Evolutionary conservation across 441 rosid species (phyloP).

Genomic region (Pelargonium cotyledonis): DNA sequence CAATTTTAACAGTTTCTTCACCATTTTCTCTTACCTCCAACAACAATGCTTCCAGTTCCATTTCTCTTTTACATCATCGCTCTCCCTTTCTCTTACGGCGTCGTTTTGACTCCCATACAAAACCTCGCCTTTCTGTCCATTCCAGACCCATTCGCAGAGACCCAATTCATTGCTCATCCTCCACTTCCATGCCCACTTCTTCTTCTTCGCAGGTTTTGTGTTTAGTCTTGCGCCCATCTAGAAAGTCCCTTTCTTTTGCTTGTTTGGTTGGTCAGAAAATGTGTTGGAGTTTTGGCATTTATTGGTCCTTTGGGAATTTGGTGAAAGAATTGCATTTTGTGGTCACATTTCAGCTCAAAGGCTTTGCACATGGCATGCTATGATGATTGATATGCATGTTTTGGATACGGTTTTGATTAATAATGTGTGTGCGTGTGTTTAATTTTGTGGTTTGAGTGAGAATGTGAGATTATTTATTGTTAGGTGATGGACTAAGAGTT

Average conservation of each 20-base stretch:
- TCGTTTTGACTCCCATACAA: conserved; percentile 12
- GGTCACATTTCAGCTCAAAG: not conserved
- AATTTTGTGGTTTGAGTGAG: too few relatives aligned
- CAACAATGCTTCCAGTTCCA: conserved; percentile 3
- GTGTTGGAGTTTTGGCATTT: not conserved
- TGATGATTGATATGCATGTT: not conserved
- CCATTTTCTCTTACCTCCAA: conserved; percentile 7
- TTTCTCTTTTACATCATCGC: conserved; percentile 11
- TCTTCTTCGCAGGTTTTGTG: conserved; percentile 33
- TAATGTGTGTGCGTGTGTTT: too few relatives aligned
- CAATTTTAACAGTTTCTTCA: conserved; percentile 13
- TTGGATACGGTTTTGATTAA: not conserved
- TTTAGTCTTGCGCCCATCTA: not conserved
- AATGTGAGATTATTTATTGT: too few relatives aligned
- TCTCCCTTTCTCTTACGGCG: conserved; percentile 11
- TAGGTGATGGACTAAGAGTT: too few relatives aligned
- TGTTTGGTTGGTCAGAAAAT: conserved; percentile 8
- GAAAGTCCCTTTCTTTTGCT: not conserved
- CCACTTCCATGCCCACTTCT: conserved; percentile 47
- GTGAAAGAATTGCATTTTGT: not conserved
- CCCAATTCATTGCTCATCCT: conserved; percentile 21
- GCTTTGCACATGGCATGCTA: not conserved
- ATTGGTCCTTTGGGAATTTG: conserved; percentile 1
- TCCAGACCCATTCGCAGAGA: conserved; percentile 15
- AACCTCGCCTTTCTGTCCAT: conserved; percentile 13